Evolutionary conservation across 495 filamentous ascomycete genomes (phyloP).

Genomic region (Penicillium goetzii): DNA sequence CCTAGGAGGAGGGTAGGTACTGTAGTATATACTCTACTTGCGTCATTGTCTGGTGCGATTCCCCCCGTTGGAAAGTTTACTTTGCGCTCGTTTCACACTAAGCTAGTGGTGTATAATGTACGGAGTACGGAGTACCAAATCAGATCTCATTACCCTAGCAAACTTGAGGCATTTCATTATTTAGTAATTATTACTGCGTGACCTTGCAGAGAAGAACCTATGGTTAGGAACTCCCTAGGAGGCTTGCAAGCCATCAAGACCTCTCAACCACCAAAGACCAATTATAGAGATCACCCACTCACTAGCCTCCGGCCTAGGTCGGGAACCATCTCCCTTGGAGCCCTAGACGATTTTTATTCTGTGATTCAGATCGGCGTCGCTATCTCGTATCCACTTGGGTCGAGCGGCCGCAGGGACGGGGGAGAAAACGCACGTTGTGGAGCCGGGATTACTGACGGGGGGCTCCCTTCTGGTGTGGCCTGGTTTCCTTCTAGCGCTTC

Average conservation of each 20-base stretch:
- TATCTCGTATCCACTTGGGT: conserved; percentile 34
- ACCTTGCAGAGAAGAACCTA: not conserved
- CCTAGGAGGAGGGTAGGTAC: too few relatives aligned
- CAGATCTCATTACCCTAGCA: not conserved
- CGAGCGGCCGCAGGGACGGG: conserved; percentile 36
- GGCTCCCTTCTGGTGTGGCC: conserved; percentile 45
- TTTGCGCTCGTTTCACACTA: conserved; percentile 21
- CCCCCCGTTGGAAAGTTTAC: not conserved
- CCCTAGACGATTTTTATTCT: conserved; percentile 10
- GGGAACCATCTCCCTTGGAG: not conserved
- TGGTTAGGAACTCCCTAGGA: not conserved
- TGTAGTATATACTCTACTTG: not conserved
- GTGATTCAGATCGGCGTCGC: conserved; percentile 42
- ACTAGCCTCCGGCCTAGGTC: not conserved
- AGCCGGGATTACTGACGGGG: conserved; percentile 40
- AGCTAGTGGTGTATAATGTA: not conserved
- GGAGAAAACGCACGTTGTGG: conserved; percentile 44
- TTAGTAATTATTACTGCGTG: not conserved
- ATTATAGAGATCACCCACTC: not conserved
- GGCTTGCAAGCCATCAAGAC: conserved; percentile 2
- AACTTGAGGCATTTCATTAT: not conserved
- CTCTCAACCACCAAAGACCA: not conserved
- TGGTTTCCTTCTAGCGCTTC: conserved; percentile 39
- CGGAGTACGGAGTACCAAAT: too few relatives aligned
- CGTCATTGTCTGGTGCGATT: conserved; percentile 10